Evolutionary conservation across 805 yeast genomes (phyloP).

Genomic region (Metschnikowia anglica): DNA sequence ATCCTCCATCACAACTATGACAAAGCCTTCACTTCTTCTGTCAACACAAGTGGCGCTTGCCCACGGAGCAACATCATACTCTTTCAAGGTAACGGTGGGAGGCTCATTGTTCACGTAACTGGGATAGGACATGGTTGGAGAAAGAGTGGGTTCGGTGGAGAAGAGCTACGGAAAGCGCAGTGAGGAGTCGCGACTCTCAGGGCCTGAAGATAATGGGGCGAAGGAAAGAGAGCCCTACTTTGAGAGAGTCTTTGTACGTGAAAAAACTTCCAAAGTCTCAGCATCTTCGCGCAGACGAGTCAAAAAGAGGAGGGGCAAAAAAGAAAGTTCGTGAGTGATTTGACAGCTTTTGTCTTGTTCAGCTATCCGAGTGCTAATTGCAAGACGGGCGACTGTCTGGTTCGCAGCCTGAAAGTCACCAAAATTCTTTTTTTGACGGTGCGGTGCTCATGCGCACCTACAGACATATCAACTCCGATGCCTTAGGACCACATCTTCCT

Average conservation of each 20-base stretch:
- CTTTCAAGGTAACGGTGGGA: slow-evolving; percentile 44
- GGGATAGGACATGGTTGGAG: slow-evolving; percentile 34
- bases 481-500: slow-evolving; percentile 1
- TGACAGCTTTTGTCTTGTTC: no score
- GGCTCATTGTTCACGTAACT: slow-evolving; percentile 45
- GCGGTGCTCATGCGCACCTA: slow-evolving; percentile 6
- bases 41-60: slow-evolving; percentile 52
- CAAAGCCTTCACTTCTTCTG: slow-evolving; percentile 31
- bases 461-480: slow-evolving; percentile 3
- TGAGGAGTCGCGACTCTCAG: not conserved
- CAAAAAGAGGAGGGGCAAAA: no score
- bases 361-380: no score
- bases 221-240: no score
- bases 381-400: no score
- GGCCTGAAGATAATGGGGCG: no score
- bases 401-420: slow-evolving; percentile 1
- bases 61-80: slow-evolving; percentile 55
- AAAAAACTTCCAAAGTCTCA: no score
- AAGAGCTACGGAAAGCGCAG: not conserved
- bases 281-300: no score
- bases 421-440: not conserved
- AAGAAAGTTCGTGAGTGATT: not conserved
- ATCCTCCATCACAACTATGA: slow-evolving; percentile 46
- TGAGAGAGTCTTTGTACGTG: no score
- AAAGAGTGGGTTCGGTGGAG: not conserved